These are phyloP conservation scores for Tricholoma sp. DNA, from an alignment of 768 basidiomycete species.

Conservation along the genomic window DNA sequence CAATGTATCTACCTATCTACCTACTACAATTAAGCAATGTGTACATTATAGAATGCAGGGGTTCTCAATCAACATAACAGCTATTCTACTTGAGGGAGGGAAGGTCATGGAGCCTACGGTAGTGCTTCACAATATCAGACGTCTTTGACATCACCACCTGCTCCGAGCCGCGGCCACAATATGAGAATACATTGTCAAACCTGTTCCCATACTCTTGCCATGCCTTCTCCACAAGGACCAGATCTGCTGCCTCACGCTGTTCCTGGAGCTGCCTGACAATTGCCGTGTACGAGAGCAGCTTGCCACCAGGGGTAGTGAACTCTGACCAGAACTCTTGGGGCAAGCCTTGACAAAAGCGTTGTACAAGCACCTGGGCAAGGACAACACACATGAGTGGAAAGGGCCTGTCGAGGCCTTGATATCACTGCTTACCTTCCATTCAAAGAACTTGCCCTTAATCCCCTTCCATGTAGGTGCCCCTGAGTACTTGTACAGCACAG, in stretches of 20 bases:
- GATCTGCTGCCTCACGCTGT: background rate
- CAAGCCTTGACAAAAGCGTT: background rate
- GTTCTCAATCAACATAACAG: background rate
- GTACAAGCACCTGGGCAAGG: background rate
- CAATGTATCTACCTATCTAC: background rate
- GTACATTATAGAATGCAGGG: background rate
- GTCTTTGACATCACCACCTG: background rate
- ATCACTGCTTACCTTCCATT: slow-evolving; percentile 1
- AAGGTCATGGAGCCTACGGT: background rate
- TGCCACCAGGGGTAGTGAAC: background rate
- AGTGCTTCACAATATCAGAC: background rate
- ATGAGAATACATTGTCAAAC: background rate
- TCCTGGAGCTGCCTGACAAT: background rate
- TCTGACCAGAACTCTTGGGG: background rate
- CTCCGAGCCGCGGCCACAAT: background rate
- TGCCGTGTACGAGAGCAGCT: background rate
- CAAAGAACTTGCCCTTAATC: background rate
- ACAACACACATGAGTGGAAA: background rate
- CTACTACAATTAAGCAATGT: background rate
- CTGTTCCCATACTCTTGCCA: background rate
- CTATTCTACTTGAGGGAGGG: background rate
- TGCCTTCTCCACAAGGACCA: background rate
- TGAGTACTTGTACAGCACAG: slow-evolving; percentile 9
- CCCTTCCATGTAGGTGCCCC: background rate
- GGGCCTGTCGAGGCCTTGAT: background rate